Evolutionary conservation across 2,329 filamentous ascomycete genomes (phyloP), one percentile per base, ranked within the genome.

Genomic region (Penicillium sp.): DNA sequence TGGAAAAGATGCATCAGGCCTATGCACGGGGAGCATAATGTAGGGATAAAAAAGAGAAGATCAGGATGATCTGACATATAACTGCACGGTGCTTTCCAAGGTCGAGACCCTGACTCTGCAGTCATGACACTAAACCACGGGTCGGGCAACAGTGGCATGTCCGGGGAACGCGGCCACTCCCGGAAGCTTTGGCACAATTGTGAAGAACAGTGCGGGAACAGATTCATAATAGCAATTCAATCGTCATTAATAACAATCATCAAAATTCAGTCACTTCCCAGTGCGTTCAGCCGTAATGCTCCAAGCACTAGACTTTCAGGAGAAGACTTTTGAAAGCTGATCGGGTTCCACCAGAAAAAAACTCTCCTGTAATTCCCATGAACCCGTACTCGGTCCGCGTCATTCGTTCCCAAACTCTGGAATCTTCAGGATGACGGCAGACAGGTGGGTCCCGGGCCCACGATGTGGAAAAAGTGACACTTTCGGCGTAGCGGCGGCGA

Each of bases 371-470:
- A 33, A 8, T 37, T 39, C 22, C 44, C 16, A n/a, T 29, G 4
- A 14, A 22, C 4, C n/a, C 31, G 53, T 45, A 58, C 55, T 49
- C 57, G 46, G 54, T 43, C 52, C 52, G 45, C 45, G 33, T 42
- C 45, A 43, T 37, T 35, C 50, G 22, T 11, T 51, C 44, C 26
- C 35, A 54, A 49, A 35, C 14, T 39, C 58, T 37, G 29, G 16
- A 56, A 55, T 55, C 57, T 59, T 61, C 52, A 61, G 54, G 54
- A n/a, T 57, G 55, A 57, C 60, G 49, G 54, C 31, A 55, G 52
- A 54, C 50, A 47, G 43, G 60, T 60, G 55, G 57, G 39, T 49
- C 57, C 45, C 52, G 54, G 27, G 37, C 27, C 44, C 31, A 52
- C 49, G 49, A 55, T 46, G 51, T 55, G 52, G 55, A 50, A 55